phyloP scores from a whole-genome alignment of 495 filamentous ascomycete genomes.

The Collariella sp. region DNA sequence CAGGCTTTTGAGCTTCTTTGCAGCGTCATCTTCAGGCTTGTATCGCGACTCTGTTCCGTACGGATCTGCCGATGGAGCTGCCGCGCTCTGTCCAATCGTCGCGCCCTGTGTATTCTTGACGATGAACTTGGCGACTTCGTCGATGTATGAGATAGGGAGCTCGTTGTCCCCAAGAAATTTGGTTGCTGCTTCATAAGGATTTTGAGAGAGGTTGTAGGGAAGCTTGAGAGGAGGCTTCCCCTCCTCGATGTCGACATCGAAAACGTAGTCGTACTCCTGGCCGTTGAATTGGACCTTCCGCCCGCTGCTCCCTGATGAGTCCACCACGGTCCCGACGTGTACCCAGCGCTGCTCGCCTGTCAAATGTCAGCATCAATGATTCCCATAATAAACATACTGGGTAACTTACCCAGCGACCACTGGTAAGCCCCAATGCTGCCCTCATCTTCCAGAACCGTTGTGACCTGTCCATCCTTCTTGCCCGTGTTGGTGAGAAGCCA shows the following conservation, averaged over 20 bases:
- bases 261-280: constrained; percentile 94
- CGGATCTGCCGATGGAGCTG: constrained; percentile 50
- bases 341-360: constrained; percentile 56
- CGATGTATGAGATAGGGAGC: constrained; percentile 79
- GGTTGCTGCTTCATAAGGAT: constrained; percentile 84
- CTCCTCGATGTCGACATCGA: constrained; percentile 95
- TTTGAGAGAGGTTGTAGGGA: constrained; percentile 85
- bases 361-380: constrained; percentile 6
- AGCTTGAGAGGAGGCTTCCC: constrained; percentile 90
- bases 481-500: constrained; percentile 73
- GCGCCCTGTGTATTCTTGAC: constrained; percentile 80
- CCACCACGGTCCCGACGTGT: constrained; percentile 86
- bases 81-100: constrained; percentile 52
- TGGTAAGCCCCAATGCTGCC: constrained; percentile 72
- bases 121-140: constrained; percentile 93
- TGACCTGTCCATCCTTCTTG: constrained; percentile 86
- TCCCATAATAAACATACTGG: too few species aligned
- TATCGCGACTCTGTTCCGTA: constrained; percentile 74
- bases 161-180: constrained; percentile 91
- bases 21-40: constrained; percentile 53
- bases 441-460: constrained; percentile 76
- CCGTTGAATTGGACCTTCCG: constrained; percentile 64
- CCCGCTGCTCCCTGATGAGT: constrained; percentile 73
- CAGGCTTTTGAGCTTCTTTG: constrained; percentile 20
- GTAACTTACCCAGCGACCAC: constrained; percentile 53